phyloP scores from a whole-genome alignment of 192 early-diverging fungal species.

The Podila verticillata region DNA sequence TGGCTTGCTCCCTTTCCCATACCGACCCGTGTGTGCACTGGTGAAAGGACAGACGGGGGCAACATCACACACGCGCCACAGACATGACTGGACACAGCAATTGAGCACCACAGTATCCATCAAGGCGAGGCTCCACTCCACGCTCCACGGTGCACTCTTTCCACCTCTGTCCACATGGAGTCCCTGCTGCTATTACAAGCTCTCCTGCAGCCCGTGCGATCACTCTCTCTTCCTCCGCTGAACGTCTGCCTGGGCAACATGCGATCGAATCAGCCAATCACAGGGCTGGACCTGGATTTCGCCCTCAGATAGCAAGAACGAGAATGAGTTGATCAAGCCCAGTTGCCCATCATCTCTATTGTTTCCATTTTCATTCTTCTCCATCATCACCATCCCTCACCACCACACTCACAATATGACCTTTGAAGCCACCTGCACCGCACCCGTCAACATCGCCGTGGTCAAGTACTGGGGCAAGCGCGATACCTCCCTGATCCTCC shows the following conservation, averaged over 20 bases:
- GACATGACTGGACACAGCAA: no score
- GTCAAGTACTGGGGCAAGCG: slow-evolving; percentile 99
- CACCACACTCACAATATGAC: slow-evolving; percentile 16
- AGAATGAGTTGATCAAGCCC: background rate
- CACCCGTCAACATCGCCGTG: slow-evolving; percentile 99
- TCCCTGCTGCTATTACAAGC: no score
- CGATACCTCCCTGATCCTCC: slow-evolving; percentile 87
- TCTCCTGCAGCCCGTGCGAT: background rate
- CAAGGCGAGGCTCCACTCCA: no score
- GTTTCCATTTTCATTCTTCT: background rate
- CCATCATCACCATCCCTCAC: background rate
- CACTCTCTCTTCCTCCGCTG: background rate
- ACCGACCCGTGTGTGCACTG: no score
- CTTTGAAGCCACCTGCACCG: slow-evolving; percentile 81
- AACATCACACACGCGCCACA: no score
- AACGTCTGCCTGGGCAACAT: background rate
- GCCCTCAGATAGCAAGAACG: background rate
- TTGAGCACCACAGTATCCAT: no score
- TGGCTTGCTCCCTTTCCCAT: no score
- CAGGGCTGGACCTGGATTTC: slow-evolving; percentile 7
- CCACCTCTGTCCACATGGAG: no score
- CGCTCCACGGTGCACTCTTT: no score
- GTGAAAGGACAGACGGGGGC: no score
- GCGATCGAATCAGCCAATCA: slow-evolving; percentile 50
- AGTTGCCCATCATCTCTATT: slow-evolving; percentile 8